Percentiles rank a stretch among this genome's conserved stretches.
phyloP scores from a whole-genome alignment of 2,329 filamentous ascomycete species.

The Neoscytalidium dimidiatum region DNA sequence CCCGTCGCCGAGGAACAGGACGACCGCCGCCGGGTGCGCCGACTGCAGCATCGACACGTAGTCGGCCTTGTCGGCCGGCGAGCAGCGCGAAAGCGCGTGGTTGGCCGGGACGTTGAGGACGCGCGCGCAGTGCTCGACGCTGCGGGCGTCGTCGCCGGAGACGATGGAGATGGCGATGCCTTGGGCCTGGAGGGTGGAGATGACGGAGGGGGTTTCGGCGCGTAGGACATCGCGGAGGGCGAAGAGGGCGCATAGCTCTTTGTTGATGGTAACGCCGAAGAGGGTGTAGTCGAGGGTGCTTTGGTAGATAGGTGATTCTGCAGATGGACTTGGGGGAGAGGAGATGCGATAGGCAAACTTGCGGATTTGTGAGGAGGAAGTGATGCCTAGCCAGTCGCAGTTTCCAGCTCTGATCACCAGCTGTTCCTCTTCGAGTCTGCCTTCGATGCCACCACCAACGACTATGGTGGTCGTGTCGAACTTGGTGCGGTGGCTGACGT shows the following conservation, averaged over 20 bases:
- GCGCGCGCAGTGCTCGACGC: constrained; percentile 52
- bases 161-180: constrained; percentile 57
- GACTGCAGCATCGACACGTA: constrained; percentile 48
- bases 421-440: constrained; percentile 28
- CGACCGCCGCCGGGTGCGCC: constrained; percentile 31
- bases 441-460: constrained; percentile 48
- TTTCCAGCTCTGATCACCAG: constrained; percentile 47
- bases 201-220: constrained; percentile 52
- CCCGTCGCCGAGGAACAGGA: constrained; percentile 75
- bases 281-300: constrained; percentile 18
- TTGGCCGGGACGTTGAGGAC: constrained; percentile 35
- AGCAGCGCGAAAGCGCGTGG: constrained; percentile 49
- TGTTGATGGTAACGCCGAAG: constrained; percentile 49
- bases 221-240: constrained; percentile 52
- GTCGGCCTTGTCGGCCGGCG: constrained; percentile 56
- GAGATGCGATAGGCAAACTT: neutral
- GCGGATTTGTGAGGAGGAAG: neutral
- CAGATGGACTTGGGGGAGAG: neutral
- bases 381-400: constrained; percentile 7
- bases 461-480: constrained; percentile 35
- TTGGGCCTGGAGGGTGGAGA: constrained; percentile 52
- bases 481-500: neutral
- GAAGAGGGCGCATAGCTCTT: constrained; percentile 48
- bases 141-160: constrained; percentile 56
- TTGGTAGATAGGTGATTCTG: neutral